Conservation (phyloP, 106 monocot species). For the Amphibolis antarctica region DNA sequence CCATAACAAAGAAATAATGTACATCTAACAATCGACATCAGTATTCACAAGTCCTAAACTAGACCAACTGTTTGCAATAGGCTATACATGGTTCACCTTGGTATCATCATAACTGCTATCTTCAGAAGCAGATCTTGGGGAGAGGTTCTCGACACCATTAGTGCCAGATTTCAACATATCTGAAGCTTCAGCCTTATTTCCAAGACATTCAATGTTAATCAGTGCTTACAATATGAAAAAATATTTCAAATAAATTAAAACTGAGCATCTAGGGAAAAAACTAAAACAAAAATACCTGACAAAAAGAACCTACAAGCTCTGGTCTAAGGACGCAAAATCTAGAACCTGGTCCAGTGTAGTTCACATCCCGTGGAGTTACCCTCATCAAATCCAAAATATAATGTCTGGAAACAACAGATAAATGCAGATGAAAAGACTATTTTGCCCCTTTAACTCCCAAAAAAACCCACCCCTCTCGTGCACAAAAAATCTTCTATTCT, state of each 20-base stretch:
- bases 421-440: neutral
- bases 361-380: constrained; percentile 90
- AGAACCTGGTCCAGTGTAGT: constrained; percentile 65
- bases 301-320: constrained; percentile 75
- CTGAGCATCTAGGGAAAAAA: neutral
- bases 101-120: constrained; percentile 8
- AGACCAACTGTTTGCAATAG: too few species aligned
- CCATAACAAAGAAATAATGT: neutral
- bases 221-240: neutral
- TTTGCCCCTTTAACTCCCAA: neutral
- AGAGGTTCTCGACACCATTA: constrained; percentile 11
- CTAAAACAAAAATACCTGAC: constrained; percentile 60
- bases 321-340: constrained; percentile 86
- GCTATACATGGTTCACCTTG: constrained; percentile 14
- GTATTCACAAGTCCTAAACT: too few species aligned
- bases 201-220: neutral
- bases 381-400: constrained; percentile 99
- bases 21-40: too few species aligned
- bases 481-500: too few species aligned
- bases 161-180: constrained; percentile 7
- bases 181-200: constrained; percentile 43
- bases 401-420: constrained; percentile 39
- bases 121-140: constrained; percentile 16
- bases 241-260: too few species aligned
- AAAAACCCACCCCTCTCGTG: too few species aligned